Base-by-base conservation (phyloP, 768 basidiomycete genomes). In the Cubamyces lactineus region DNA sequence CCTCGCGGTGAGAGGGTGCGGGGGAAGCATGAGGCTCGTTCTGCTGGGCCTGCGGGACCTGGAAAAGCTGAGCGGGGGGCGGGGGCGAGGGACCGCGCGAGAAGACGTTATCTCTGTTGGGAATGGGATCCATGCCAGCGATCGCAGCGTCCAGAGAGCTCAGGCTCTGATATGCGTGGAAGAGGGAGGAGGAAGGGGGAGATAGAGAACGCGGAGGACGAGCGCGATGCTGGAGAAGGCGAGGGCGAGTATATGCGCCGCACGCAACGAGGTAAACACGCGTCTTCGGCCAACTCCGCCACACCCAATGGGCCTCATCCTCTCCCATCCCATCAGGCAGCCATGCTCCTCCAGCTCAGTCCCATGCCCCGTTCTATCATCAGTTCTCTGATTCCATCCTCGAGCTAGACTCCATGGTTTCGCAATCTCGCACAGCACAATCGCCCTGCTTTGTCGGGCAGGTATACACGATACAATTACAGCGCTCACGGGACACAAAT, bases 21-120 rank as follows among this genome's bases (percentile, higher is more conserved):
- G 73, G 69, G 13, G 75, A 72, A 54, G 67, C 73, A 64, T 75
- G 70, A 66, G 73, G 73, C 64, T 77, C 72, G 64, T 50, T 63
- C 21, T 53, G 50, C 64, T 68, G 68, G 26, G 67, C 38, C 26
- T 66, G 67, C 21, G 62, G 49, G n/a, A 56, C 49, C 46, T 69
- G 66, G 69, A 72, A 71, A n/a, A 52, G 66, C 48, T 67, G 67
- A 16, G 52, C 47, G 38, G 65, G 66, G 28, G 66, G 68, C 43
- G 72, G 72, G 46, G 72, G 71, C 42, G 72, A 67, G 16, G 72
- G 72, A n/a, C 72, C 73, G 52, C 71, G 64, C 13, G 71, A 72
- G 54, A 73, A 73, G 42, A 73, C 64, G 62, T 68, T 72, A 63
- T 72, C 71, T 68, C 71, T 69, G 67, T 41, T 61, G 21, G 53